A percentile compares a stretch with the other conserved stretches of the same genome.
phyloP scores from a whole-genome alignment of 2,329 filamentous ascomycete species.

The Phialophora tarda region DNA sequence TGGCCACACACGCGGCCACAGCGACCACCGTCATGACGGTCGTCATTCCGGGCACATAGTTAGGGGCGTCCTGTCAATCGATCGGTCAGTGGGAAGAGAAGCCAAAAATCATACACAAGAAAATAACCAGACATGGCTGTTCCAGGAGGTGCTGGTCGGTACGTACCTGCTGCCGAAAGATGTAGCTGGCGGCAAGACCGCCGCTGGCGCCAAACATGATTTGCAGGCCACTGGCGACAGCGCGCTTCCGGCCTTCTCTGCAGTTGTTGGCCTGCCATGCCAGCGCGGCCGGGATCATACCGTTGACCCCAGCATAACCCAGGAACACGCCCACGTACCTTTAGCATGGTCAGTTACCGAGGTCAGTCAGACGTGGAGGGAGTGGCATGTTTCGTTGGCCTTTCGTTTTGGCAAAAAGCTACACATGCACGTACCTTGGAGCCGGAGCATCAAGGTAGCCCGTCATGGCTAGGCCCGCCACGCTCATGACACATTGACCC shows the following conservation, averaged over 20 bases:
- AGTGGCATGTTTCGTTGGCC: no score
- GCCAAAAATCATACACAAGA: no score
- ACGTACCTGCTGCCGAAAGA: slow-evolving; percentile 31
- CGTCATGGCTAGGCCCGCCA: slow-evolving; percentile 33
- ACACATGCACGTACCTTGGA: slow-evolving; percentile 15
- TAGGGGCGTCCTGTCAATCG: slow-evolving; percentile 35
- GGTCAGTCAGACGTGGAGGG: neutral
- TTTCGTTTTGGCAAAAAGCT: no score
- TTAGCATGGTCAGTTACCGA: neutral
- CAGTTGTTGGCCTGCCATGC: slow-evolving; percentile 46
- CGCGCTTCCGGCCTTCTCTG: slow-evolving; percentile 41
- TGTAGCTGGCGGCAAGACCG: slow-evolving; percentile 37
- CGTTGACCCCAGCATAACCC: slow-evolving; percentile 41
- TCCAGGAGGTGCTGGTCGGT: no score
- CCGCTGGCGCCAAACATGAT: slow-evolving; percentile 46
- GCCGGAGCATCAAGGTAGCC: slow-evolving; percentile 10
- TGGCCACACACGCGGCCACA: neutral
- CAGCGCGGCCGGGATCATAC: slow-evolving; percentile 43
- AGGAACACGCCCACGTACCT: slow-evolving; percentile 43
- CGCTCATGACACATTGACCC: slow-evolving; percentile 38
- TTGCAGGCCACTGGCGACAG: slow-evolving; percentile 47
- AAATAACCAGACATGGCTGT: neutral
- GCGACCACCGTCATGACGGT: slow-evolving; percentile 16
- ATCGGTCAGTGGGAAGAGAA: neutral
- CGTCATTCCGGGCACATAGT: slow-evolving; percentile 35